phyloP scores from a whole-genome alignment of 306 rosid genomes.

The Lathyrus aphaca region DNA sequence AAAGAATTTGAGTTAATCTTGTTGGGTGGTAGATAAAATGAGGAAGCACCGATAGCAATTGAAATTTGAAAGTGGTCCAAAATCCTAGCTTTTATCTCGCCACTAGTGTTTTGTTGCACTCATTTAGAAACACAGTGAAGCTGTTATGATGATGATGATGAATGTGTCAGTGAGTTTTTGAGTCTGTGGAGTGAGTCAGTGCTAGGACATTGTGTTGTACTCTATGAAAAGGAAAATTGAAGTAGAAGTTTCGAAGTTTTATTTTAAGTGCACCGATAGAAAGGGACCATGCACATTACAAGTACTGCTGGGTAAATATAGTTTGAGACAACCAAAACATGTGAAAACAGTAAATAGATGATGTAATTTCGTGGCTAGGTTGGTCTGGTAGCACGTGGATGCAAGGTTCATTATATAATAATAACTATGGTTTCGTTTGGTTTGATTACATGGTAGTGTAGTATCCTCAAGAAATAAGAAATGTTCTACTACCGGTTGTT shows the following conservation, averaged over 20 bases:
- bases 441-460: not conserved
- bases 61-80: slow-evolving; percentile 41
- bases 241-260: slow-evolving; percentile 13
- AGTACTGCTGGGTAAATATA: not conserved
- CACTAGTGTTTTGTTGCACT: slow-evolving; percentile 14
- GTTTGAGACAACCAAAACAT: not conserved
- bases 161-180: slow-evolving; percentile 20
- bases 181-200: not conserved
- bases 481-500: not conserved
- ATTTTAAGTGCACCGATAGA: slow-evolving; percentile 15
- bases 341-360: not conserved
- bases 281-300: slow-evolving; percentile 20
- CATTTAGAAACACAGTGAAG: slow-evolving; percentile 23
- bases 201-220: not conserved
- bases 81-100: slow-evolving; percentile 34
- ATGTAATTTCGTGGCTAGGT: slow-evolving; percentile 11
- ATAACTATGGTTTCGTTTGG: not conserved
- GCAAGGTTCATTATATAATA: not conserved
- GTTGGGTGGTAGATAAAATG: slow-evolving; percentile 7
- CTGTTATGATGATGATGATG: slow-evolving; percentile 13
- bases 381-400: slow-evolving; percentile 17
- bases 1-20: slow-evolving; percentile 33
- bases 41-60: slow-evolving; percentile 18
- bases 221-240: slow-evolving; percentile 12
- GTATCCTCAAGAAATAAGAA: not conserved